phyloP scores from a whole-genome alignment of 1,139 yeast genomes.

The Blastobotrys indianensis region DNA sequence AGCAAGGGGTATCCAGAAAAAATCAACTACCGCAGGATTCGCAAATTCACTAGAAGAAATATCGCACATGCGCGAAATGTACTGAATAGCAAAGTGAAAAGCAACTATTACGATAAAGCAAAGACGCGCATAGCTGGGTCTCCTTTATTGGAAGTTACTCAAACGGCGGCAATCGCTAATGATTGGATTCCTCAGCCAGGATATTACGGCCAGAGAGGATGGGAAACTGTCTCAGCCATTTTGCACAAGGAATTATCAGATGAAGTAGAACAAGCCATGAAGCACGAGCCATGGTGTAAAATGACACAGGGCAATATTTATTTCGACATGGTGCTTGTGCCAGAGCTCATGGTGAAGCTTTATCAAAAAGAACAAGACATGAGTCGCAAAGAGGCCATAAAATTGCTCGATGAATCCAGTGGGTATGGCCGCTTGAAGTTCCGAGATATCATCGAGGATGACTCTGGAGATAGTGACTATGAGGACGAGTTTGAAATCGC shows the following conservation, averaged over 20 bases:
- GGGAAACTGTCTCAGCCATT: background rate
- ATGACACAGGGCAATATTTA: constrained; percentile 3
- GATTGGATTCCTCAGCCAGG: constrained; percentile 13
- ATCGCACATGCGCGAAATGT: background rate
- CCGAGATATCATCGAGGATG: constrained; percentile 4
- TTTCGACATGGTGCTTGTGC: constrained; percentile 13
- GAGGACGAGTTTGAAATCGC: constrained; percentile 1
- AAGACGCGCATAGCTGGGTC: background rate
- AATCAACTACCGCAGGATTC: constrained; percentile 5
- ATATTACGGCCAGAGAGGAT: constrained; percentile 17
- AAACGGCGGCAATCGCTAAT: constrained; percentile 6
- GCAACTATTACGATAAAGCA: background rate
- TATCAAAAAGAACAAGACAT: constrained; percentile 8
- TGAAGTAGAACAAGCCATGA: constrained; percentile 2
- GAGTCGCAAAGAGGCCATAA: constrained; percentile 6
- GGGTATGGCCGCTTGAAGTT: constrained; percentile 15
- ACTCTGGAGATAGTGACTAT: background rate
- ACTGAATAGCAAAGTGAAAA: background rate
- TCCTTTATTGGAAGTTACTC: constrained; percentile 2
- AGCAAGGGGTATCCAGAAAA: constrained; percentile 14
- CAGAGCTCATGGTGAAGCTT: constrained; percentile 14
- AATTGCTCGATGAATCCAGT: constrained; percentile 13
- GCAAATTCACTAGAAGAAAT: background rate
- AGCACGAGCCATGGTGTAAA: constrained; percentile 11
- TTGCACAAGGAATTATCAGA: constrained; percentile 6